Conservation (phyloP, 192 early-diverging fungal species). For the Podila epigama region DNA sequence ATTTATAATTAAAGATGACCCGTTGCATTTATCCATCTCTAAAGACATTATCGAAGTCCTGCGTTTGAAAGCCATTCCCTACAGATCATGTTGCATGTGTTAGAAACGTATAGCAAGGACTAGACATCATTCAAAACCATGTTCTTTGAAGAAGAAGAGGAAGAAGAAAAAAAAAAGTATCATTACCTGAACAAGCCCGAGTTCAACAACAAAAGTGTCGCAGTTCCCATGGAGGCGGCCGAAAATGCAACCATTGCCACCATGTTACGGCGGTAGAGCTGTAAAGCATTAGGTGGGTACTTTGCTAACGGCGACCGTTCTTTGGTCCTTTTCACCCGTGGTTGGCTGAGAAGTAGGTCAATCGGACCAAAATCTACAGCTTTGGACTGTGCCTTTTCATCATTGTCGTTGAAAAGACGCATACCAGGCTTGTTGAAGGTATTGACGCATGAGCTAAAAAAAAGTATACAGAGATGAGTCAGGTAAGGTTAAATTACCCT, state of each 20-base stretch:
- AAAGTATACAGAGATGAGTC: no score
- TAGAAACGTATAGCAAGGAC: background rate
- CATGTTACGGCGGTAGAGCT: conserved; percentile 28
- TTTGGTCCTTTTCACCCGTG: conserved; percentile 20
- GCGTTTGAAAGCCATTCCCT: conserved; percentile 26
- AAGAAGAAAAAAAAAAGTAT: background rate
- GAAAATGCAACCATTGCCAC: conserved; percentile 26
- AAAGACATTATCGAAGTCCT: conserved; percentile 6
- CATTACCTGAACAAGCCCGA: conserved; percentile 20
- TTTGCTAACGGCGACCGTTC: conserved; percentile 21
- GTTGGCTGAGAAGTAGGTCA: conserved; percentile 33
- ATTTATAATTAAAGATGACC: no score
- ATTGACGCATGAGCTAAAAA: conserved; percentile 32
- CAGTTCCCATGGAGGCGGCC: conserved; percentile 25
- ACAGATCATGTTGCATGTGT: background rate
- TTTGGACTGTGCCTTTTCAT: conserved; percentile 8
- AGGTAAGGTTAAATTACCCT: no score
- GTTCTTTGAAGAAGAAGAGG: background rate
- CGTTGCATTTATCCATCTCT: no score
- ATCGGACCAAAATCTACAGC: conserved; percentile 32
- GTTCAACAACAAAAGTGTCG: conserved; percentile 25
- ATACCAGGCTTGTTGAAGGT: conserved; percentile 22
- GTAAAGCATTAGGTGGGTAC: conserved; percentile 5
- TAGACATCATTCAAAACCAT: background rate
- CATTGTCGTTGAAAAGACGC: conserved; percentile 14